These are phyloP conservation scores for Eucalyptus polyanthemos DNA, from an alignment of 345 rosid genomes.

Conservation along the genomic window DNA sequence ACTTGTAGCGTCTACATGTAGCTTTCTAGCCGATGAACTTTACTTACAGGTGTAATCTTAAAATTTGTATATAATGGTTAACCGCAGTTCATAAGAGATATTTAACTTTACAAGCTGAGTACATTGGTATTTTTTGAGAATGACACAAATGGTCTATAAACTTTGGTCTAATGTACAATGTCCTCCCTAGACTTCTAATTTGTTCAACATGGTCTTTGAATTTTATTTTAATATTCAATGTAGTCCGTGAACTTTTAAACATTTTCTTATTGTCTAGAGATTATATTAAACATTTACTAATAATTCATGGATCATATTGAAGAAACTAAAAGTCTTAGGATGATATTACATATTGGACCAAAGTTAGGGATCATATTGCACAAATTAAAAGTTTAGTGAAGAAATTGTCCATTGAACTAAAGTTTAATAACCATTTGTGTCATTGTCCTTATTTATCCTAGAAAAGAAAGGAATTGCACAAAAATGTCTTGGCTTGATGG, in stretches of 20 bases:
- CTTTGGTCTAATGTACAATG: fast-evolving
- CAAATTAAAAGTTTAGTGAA: background rate
- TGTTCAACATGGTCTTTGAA: background rate
- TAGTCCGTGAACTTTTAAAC: background rate
- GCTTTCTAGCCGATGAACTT: background rate
- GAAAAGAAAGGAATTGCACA: background rate
- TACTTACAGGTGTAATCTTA: background rate
- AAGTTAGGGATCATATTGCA: background rate
- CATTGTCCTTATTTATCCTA: background rate
- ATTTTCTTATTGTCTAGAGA: background rate
- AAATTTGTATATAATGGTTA: background rate
- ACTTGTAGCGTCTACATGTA: background rate
- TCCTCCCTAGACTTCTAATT: background rate
- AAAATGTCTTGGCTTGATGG: background rate
- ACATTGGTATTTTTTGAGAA: background rate
- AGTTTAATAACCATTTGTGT: background rate
- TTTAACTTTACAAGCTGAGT: background rate
- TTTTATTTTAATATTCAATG: background rate
- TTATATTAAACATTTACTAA: background rate
- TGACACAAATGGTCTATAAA: background rate
- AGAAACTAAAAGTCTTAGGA: background rate
- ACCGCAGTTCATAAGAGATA: background rate
- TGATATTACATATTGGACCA: background rate
- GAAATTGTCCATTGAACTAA: background rate
- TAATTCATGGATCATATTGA: background rate